phyloP scores from a whole-genome alignment of 202 grass and related monocot genomes.

The Schoenoplectus triqueter region DNA sequence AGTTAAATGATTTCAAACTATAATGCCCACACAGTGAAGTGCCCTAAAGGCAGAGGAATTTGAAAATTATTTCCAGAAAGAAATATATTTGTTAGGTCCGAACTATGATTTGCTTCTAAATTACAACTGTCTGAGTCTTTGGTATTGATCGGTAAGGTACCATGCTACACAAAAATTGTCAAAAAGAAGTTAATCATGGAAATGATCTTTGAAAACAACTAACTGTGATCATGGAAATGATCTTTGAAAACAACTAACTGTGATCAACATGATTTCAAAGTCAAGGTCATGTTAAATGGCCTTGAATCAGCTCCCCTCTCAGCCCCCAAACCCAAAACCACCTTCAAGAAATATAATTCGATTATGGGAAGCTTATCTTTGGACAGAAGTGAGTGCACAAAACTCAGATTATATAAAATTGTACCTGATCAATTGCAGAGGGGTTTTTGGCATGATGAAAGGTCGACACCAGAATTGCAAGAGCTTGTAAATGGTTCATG shows the following conservation, averaged over 20 bases:
- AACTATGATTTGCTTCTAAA: constrained; percentile 19
- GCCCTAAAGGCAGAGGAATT: background rate
- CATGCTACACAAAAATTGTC: background rate
- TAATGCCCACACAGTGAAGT: background rate
- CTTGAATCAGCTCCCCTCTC: background rate
- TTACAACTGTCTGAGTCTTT: background rate
- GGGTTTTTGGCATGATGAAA: constrained; percentile 86
- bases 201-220: background rate
- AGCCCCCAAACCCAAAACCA: too few species aligned
- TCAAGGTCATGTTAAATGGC: background rate
- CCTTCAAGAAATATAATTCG: background rate
- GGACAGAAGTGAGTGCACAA: background rate
- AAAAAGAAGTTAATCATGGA: background rate
- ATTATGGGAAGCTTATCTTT: background rate
- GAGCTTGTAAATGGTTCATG: constrained; percentile 97
- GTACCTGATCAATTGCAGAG: constrained; percentile 88
- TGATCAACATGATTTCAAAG: background rate
- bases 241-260: background rate
- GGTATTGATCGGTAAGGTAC: background rate
- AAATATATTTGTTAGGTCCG: background rate
- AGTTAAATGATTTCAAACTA: background rate
- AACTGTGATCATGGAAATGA: background rate
- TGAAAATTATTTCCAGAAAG: background rate
- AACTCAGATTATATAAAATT: background rate
- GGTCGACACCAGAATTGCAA: constrained; percentile 91